Evolutionary conservation across 441 rosid genomes (phyloP).

Genomic region (Pelargonium fulgidum): DNA sequence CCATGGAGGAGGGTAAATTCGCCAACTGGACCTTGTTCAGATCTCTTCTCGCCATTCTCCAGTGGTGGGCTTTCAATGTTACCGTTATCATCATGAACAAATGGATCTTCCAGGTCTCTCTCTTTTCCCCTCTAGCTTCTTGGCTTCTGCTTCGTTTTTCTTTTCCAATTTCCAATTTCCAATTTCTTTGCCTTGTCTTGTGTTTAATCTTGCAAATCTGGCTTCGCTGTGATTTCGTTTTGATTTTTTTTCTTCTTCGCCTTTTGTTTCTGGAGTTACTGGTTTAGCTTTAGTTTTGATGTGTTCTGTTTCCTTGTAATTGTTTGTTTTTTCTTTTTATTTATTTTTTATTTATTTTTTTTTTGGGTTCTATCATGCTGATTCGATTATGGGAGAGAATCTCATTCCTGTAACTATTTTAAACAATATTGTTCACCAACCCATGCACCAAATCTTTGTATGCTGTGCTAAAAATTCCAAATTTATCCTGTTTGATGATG

Average conservation of each 20-base stretch:
- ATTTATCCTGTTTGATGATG: background rate
- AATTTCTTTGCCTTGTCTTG: too few relatives aligned
- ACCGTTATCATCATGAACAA: slow-evolving; percentile 66
- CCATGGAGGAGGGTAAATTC: slow-evolving; percentile 56
- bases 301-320: background rate
- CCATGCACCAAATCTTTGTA: background rate
- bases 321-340: background rate
- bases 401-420: background rate
- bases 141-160: background rate
- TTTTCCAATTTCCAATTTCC: too few relatives aligned
- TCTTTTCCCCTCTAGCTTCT: background rate
- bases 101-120: slow-evolving; percentile 96
- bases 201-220: background rate
- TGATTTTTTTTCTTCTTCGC: background rate
- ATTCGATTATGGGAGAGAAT: background rate
- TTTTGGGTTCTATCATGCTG: background rate
- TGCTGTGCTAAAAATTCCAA: background rate
- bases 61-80: slow-evolving; percentile 98
- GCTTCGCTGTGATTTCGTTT: background rate
- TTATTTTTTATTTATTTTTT: too few relatives aligned
- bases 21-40: slow-evolving; percentile 61
- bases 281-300: background rate
- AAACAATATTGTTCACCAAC: background rate
- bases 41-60: slow-evolving; percentile 87
- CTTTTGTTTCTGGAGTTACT: background rate